Percentiles rank a stretch among this genome's conserved stretches.
These are phyloP conservation scores for Amanita rubescens DNA, from an alignment of 768 basidiomycete genomes.

Conservation along the genomic window DNA sequence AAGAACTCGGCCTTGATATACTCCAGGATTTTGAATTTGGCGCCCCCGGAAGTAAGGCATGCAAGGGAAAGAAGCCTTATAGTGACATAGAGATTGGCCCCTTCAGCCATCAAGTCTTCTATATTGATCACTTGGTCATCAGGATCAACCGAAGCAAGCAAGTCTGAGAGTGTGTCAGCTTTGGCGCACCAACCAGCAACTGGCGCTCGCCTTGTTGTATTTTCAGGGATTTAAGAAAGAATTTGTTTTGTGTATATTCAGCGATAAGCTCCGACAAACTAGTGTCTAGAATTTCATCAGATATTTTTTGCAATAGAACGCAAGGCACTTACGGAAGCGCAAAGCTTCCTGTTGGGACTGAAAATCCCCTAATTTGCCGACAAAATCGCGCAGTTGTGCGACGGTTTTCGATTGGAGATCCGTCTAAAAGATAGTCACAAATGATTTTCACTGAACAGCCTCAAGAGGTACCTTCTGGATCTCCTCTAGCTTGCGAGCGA, in stretches of 20 bases:
- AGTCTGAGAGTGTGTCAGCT: constrained; percentile 42
- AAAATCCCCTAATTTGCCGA: constrained; percentile 88
- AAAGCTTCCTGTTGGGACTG: constrained; percentile 89
- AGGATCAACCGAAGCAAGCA: constrained; percentile 90
- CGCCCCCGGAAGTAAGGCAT: constrained; percentile 75
- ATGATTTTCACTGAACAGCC: neutral
- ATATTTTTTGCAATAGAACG: constrained; percentile 3
- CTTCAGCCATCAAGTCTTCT: constrained; percentile 86
- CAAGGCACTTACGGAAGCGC: constrained; percentile 64
- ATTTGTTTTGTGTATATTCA: constrained; percentile 73
- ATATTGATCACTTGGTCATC: constrained; percentile 75
- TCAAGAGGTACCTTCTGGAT: constrained; percentile 70
- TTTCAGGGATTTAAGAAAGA: constrained; percentile 89
- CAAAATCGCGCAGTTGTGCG: constrained; percentile 88
- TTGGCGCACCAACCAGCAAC: neutral
- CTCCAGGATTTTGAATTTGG: constrained; percentile 83
- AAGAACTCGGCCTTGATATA: constrained; percentile 87
- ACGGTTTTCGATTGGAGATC: constrained; percentile 86
- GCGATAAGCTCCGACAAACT: constrained; percentile 89
- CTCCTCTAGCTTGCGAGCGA: constrained; percentile 81
- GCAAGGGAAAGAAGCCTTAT: constrained; percentile 81
- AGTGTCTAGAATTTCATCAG: constrained; percentile 54
- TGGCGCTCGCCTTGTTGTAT: constrained; percentile 81
- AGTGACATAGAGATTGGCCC: constrained; percentile 73
- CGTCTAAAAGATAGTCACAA: constrained; percentile 38